These are phyloP conservation scores for Lichina pygmaea DNA, from an alignment of 495 filamentous ascomycete species.

Conservation along the genomic window DNA sequence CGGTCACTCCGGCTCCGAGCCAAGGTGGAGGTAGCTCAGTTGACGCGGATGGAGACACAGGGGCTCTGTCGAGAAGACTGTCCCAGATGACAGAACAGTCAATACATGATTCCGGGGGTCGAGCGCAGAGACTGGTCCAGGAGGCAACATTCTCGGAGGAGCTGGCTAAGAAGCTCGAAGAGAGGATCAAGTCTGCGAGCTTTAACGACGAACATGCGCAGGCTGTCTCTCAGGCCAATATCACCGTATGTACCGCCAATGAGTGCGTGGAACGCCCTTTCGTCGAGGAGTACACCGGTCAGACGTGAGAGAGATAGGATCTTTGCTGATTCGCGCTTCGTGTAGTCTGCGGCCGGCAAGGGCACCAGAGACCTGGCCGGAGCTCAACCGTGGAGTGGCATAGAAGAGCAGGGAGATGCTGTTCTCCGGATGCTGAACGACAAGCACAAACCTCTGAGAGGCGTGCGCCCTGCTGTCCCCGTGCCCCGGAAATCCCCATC, in stretches of 20 bases:
- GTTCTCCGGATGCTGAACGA: constrained; percentile 76
- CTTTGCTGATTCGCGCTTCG: too few species aligned
- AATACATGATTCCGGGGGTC: constrained; percentile 40
- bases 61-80: constrained; percentile 34
- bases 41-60: too few species aligned
- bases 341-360: constrained; percentile 32
- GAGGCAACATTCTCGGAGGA: constrained; percentile 77
- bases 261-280: not conserved
- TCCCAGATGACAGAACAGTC: constrained; percentile 58
- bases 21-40: too few species aligned
- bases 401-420: constrained; percentile 43
- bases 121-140: constrained; percentile 45
- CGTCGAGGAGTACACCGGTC: not conserved
- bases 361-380: constrained; percentile 47
- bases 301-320: not conserved
- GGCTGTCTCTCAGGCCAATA: constrained; percentile 36
- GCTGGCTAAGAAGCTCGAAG: constrained; percentile 45
- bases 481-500: constrained; percentile 14
- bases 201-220: constrained; percentile 43
- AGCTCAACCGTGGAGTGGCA: constrained; percentile 52
- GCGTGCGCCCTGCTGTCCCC: constrained; percentile 15
- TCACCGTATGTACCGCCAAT: constrained; percentile 22
- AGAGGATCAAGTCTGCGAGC: constrained; percentile 38
- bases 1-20: too few species aligned
- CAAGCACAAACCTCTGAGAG: constrained; percentile 42